Conservation (phyloP, 2,329 filamentous ascomycete species). For the Xylogone sp. region DNA sequence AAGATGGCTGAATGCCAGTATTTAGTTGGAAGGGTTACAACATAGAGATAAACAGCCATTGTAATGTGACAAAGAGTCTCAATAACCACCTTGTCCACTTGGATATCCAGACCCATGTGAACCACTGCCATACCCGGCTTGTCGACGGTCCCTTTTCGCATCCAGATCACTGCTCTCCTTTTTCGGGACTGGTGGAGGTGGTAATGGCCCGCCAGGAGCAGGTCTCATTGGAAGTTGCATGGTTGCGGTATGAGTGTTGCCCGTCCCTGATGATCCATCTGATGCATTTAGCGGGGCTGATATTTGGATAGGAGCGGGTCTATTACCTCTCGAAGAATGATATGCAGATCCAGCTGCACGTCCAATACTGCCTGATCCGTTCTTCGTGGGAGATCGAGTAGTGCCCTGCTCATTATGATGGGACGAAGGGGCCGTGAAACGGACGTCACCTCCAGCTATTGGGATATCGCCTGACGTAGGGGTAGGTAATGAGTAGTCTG, state of each 20-base stretch:
- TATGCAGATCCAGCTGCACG: conserved; percentile 39
- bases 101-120: conserved; percentile 21
- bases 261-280: conserved; percentile 40
- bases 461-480: conserved; percentile 72
- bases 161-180: conserved; percentile 44
- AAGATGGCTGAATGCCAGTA: background rate
- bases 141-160: conserved; percentile 46
- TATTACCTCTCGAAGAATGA: conserved; percentile 42
- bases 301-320: conserved; percentile 50
- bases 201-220: conserved; percentile 54
- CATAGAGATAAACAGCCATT: background rate
- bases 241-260: conserved; percentile 42
- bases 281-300: conserved; percentile 34
- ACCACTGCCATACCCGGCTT: conserved; percentile 46
- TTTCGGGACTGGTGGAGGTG: conserved; percentile 48
- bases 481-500: conserved; percentile 48
- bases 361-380: conserved; percentile 41
- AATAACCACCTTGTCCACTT: conserved; percentile 3
- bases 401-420: conserved; percentile 29
- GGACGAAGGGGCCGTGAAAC: conserved; percentile 41
- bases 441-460: conserved; percentile 51
- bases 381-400: conserved; percentile 29
- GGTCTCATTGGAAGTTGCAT: conserved; percentile 58
- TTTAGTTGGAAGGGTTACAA: background rate
- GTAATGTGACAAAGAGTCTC: background rate